Conservation (phyloP, 2,329 filamentous ascomycete genomes). For the Rutstroemia sp. region DNA sequence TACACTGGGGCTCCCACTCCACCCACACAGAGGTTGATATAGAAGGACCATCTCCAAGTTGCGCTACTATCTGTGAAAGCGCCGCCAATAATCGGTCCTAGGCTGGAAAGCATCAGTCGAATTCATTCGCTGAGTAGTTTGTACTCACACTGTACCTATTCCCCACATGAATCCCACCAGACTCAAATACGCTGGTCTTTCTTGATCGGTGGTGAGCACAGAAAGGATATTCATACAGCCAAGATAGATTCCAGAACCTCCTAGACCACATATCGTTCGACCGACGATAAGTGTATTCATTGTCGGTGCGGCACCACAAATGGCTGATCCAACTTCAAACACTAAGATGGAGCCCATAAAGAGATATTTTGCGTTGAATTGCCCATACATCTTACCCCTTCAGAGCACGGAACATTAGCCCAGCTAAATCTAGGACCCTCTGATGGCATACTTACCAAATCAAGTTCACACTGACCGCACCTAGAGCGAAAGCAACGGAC, state of each 20-base stretch:
- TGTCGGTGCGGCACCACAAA: not conserved
- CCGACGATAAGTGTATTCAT: not conserved
- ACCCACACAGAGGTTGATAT: slow-evolving; percentile 46
- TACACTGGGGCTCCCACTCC: slow-evolving; percentile 30
- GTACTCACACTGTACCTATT: slow-evolving; percentile 36
- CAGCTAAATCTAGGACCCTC: no score
- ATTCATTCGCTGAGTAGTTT: slow-evolving; percentile 11
- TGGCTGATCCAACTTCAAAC: not conserved
- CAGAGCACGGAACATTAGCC: no score
- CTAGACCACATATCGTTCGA: not conserved
- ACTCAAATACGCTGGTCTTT: slow-evolving; percentile 31
- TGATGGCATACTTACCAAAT: not conserved
- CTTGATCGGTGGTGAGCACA: not conserved
- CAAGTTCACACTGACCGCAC: not conserved
- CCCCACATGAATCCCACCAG: slow-evolving; percentile 34
- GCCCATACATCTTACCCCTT: slow-evolving; percentile 15
- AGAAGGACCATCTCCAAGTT: slow-evolving; percentile 41
- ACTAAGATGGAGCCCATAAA: not conserved
- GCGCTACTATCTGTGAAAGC: slow-evolving; percentile 34
- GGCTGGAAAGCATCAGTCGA: slow-evolving; percentile 24
- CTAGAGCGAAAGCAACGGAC: not conserved
- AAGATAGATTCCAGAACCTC: not conserved
- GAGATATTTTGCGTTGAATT: not conserved
- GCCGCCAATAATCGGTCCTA: slow-evolving; percentile 41
- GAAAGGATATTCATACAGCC: not conserved